These are phyloP conservation scores for Karstenula rhodostoma DNA, from an alignment of 2,329 filamentous ascomycete genomes.

Conservation along the genomic window DNA sequence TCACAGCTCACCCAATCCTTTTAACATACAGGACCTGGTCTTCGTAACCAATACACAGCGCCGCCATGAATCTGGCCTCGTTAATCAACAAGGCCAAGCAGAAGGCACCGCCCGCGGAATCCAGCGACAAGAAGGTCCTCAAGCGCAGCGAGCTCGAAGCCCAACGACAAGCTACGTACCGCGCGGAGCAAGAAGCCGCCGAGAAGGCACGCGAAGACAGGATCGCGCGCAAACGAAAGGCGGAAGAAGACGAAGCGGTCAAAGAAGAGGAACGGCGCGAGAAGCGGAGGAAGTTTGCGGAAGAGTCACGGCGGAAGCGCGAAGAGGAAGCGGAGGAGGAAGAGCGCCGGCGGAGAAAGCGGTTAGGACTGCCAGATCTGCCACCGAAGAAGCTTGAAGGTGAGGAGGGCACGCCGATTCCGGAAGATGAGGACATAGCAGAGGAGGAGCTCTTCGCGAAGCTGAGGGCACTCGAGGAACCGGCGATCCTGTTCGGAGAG, in stretches of 20 bases:
- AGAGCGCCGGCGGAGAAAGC: constrained; percentile 75
- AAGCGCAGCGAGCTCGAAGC: constrained; percentile 88
- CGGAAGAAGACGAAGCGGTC: constrained; percentile 82
- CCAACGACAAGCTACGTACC: constrained; percentile 79
- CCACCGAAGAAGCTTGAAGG: constrained; percentile 59
- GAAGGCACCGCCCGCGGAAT: constrained; percentile 44
- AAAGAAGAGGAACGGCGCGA: constrained; percentile 77
- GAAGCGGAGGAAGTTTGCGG: constrained; percentile 81
- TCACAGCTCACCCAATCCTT: constrained; percentile 5
- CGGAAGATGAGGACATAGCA: constrained; percentile 67
- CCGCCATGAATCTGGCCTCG: constrained; percentile 89
- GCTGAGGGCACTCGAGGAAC: constrained; percentile 76
- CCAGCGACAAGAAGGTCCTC: constrained; percentile 71
- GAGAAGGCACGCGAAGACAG: constrained; percentile 76
- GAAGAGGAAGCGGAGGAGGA: constrained; percentile 78
- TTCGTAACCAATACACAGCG: not conserved
- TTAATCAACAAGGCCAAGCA: constrained; percentile 86
- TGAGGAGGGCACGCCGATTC: constrained; percentile 52
- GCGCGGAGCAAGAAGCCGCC: constrained; percentile 78
- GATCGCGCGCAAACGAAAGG: constrained; percentile 81
- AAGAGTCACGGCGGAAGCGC: constrained; percentile 74
- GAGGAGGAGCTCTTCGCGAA: constrained; percentile 75
- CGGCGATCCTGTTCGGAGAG: constrained; percentile 82
- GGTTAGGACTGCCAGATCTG: constrained; percentile 81
- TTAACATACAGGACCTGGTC: not conserved